Conservation (phyloP, 1,139 yeast genomes). For the Nakaseomyces delphensis region DNA sequence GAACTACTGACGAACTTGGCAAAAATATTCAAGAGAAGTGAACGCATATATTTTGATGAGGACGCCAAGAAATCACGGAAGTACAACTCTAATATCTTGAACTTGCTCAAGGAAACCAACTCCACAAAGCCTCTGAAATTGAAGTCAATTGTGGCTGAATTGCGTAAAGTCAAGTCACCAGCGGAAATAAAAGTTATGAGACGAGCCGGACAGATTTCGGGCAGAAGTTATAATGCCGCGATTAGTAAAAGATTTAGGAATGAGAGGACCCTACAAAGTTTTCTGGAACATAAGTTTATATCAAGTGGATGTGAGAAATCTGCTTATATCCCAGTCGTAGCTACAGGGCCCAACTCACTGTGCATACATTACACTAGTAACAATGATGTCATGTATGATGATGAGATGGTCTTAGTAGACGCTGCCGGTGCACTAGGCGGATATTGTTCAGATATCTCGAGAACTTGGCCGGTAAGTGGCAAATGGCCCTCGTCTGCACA, state of each 20-base stretch:
- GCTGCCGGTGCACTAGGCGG: slow-evolving; percentile 95
- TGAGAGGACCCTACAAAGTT: slow-evolving; percentile 76
- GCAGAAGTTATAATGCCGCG: slow-evolving; percentile 76
- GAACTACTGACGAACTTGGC: slow-evolving; percentile 38
- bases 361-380: slow-evolving; percentile 88
- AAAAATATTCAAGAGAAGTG: slow-evolving; percentile 40
- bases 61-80: slow-evolving; percentile 14
- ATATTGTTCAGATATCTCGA: slow-evolving; percentile 88
- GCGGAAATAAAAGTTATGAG: slow-evolving; percentile 74
- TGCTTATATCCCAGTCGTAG: slow-evolving; percentile 94
- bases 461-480: slow-evolving; percentile 87
- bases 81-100: not conserved
- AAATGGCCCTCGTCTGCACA: slow-evolving; percentile 64
- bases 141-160: slow-evolving; percentile 42
- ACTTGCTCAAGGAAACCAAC: slow-evolving; percentile 10
- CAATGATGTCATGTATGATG: slow-evolving; percentile 64
- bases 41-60: slow-evolving; percentile 44
- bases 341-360: slow-evolving; percentile 80
- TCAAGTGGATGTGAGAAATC: slow-evolving; percentile 81
- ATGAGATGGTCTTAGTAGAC: slow-evolving; percentile 84
- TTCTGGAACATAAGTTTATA: slow-evolving; percentile 71
- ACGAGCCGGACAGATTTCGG: slow-evolving; percentile 71
- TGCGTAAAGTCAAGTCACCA: slow-evolving; percentile 64
- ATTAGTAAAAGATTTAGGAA: slow-evolving; percentile 56
- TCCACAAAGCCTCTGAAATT: slow-evolving; percentile 32